phyloP scores from a whole-genome alignment of 192 early-diverging fungal genomes.

The Radiomyces spectabilis region DNA sequence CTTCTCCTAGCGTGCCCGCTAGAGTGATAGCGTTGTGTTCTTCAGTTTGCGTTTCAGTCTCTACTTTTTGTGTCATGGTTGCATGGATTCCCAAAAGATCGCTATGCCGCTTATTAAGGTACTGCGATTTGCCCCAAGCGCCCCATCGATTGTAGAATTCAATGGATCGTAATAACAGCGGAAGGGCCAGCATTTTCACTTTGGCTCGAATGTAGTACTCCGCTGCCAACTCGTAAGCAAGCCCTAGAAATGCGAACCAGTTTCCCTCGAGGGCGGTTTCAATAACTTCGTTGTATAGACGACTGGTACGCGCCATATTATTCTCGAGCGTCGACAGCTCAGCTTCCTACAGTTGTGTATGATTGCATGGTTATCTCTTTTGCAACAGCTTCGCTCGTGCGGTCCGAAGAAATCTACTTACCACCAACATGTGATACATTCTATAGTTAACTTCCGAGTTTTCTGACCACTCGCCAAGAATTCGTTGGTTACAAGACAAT shows the following conservation, averaged over 20 bases:
- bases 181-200: slow-evolving; percentile 6
- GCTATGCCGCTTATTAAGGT: slow-evolving; percentile 2
- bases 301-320: slow-evolving; percentile 1
- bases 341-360: background rate
- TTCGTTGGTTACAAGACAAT: background rate
- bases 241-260: slow-evolving; percentile 12
- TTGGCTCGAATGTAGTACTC: slow-evolving; percentile 6
- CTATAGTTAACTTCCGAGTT: slow-evolving; percentile 20
- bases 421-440: slow-evolving; percentile 15
- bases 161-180: background rate
- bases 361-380: background rate
- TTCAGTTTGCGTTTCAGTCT: slow-evolving; percentile 9
- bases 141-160: slow-evolving; percentile 14
- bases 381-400: background rate
- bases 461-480: background rate
- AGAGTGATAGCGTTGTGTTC: background rate
- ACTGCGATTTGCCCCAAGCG: slow-evolving; percentile 9
- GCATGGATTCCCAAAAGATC: background rate
- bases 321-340: slow-evolving; percentile 7
- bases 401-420: no score
- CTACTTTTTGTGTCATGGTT: background rate
- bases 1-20: background rate
- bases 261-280: slow-evolving; percentile 1
- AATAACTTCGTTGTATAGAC: slow-evolving; percentile 2
- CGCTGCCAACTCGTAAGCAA: slow-evolving; percentile 9